Evolutionary conservation across 1,139 yeast species (phyloP).

Genomic region (Zygoascus meyerae): DNA sequence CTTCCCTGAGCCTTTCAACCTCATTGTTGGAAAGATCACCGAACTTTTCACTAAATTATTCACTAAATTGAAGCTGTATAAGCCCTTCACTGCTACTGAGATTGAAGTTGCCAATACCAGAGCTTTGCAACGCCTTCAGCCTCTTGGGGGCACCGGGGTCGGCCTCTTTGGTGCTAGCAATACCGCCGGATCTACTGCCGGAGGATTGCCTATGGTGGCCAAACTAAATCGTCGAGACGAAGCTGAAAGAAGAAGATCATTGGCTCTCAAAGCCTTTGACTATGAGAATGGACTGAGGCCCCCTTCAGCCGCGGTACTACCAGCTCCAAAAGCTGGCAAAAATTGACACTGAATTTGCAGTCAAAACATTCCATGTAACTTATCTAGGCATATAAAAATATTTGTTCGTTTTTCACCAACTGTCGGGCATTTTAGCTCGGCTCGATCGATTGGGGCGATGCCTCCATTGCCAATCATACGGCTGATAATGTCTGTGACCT

Average conservation of each 20-base stretch:
- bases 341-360: constrained; percentile 31
- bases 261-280: constrained; percentile 77
- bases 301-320: constrained; percentile 19
- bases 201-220: neutral
- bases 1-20: constrained; percentile 54
- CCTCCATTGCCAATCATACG: no score
- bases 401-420: no score
- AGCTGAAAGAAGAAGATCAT: constrained; percentile 87
- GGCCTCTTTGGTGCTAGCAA: constrained; percentile 1
- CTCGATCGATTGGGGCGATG: no score
- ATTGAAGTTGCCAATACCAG: constrained; percentile 24
- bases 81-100: constrained; percentile 21
- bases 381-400: no score
- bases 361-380: no score
- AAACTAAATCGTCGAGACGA: constrained; percentile 27
- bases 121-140: constrained; percentile 18
- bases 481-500: no score
- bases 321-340: constrained; percentile 14
- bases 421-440: no score
- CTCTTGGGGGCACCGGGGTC: constrained; percentile 4
- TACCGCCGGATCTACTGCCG: neutral
- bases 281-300: constrained; percentile 34
- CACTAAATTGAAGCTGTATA: constrained; percentile 13
- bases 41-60: constrained; percentile 13
- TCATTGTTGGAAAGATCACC: constrained; percentile 35